Evolutionary conservation across 441 rosid species (phyloP).

Genomic region (Metrosideros polymorpha): DNA sequence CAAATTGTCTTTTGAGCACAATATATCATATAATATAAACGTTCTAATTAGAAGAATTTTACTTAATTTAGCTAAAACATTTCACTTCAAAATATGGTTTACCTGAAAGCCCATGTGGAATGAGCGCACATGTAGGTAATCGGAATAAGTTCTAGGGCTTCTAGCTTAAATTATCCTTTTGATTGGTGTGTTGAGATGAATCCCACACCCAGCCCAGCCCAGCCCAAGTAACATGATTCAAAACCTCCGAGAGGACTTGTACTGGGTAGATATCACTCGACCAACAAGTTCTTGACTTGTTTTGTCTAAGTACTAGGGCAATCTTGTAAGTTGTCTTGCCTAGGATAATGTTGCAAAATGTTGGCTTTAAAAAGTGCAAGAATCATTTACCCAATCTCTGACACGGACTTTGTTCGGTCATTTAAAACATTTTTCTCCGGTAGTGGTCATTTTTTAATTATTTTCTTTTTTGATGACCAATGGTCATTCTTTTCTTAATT

Average conservation of each 20-base stretch:
- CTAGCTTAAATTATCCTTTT: rapidly evolving
- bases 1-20: background rate
- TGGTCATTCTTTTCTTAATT: background rate
- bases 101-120: rapidly evolving
- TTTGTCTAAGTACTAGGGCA: background rate
- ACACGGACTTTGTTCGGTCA: background rate
- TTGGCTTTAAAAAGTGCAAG: background rate
- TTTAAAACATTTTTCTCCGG: no score
- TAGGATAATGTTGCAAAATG: no score
- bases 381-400: background rate
- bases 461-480: background rate
- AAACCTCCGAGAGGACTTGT: background rate
- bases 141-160: rapidly evolving
- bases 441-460: background rate
- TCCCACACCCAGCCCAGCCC: background rate
- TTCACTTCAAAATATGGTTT: rapidly evolving
- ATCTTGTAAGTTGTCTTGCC: background rate
- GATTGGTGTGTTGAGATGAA: rapidly evolving
- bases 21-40: background rate
- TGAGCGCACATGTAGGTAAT: no score
- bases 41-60: background rate
- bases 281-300: background rate
- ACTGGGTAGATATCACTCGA: background rate
- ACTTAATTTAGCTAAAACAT: background rate
- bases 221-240: background rate